Percentiles rank a stretch among this genome's conserved stretches.
Evolutionary conservation across 208 protist genomes (phyloP).

Genomic region (Strigomonas culicis): DNA sequence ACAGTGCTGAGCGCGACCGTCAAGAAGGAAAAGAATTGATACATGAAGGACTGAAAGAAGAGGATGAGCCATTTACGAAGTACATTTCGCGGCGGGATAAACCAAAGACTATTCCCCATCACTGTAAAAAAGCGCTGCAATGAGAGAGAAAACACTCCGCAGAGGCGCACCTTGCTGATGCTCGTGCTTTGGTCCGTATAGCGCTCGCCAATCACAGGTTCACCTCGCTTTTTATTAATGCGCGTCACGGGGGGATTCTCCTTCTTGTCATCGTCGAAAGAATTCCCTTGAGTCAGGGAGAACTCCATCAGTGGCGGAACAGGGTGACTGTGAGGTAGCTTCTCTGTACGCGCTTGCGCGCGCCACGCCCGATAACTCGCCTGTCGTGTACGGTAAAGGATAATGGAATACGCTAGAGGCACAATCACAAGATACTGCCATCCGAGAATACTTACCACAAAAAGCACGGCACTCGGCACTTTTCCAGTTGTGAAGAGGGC

Average conservation of each 20-base stretch:
- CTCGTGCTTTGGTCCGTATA: too few relatives aligned
- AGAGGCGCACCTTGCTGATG: too few relatives aligned
- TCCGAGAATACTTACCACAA: constrained; percentile 27
- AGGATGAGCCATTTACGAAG: constrained; percentile 24
- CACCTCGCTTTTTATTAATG: not conserved
- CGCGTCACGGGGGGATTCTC: not conserved
- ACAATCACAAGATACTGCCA: constrained; percentile 15
- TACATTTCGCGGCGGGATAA: constrained; percentile 16
- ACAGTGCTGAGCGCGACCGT: constrained; percentile 37
- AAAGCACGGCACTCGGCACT: constrained; percentile 34
- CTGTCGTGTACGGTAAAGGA: constrained; percentile 12
- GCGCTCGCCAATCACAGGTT: too few relatives aligned
- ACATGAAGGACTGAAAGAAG: constrained; percentile 32
- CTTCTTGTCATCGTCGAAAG: not conserved
- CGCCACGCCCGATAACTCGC: not conserved
- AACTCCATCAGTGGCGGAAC: not conserved
- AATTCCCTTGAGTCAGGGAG: not conserved
- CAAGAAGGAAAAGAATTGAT: constrained; percentile 25
- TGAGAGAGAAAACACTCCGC: not conserved
- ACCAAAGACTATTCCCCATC: constrained; percentile 12
- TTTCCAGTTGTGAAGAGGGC: constrained; percentile 18
- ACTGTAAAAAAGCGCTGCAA: not conserved
- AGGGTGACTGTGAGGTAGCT: not conserved
- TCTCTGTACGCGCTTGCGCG: not conserved
- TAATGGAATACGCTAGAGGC: constrained; percentile 18